These are phyloP conservation scores for Paecilomyces dactylethromorphus DNA, from an alignment of 2,329 filamentous ascomycete species.

Conservation along the genomic window DNA sequence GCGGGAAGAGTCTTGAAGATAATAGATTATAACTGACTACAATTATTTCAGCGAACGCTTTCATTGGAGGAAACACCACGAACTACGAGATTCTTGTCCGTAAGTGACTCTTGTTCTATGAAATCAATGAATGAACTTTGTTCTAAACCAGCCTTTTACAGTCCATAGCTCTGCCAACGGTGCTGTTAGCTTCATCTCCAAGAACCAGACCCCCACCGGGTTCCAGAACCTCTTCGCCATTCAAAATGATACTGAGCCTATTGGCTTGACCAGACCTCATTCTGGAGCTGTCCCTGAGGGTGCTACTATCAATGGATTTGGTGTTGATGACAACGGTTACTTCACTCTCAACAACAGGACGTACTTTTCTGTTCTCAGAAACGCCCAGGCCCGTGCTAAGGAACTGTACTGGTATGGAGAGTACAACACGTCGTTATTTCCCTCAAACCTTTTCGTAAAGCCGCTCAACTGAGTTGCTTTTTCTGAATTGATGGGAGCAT, in stretches of 20 bases:
- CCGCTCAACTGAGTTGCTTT: not conserved
- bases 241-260: not conserved
- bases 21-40: not conserved
- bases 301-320: slow-evolving; percentile 16
- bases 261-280: slow-evolving; percentile 20
- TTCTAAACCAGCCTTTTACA: not conserved
- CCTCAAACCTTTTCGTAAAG: not conserved
- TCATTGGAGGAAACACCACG: not conserved
- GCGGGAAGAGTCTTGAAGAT: slow-evolving; percentile 1
- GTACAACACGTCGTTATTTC: not conserved
- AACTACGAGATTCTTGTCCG: not conserved
- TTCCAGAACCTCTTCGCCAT: not conserved
- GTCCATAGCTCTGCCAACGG: not conserved
- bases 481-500: no score
- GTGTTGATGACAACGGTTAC: slow-evolving; percentile 17
- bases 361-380: slow-evolving; percentile 13
- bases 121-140: not conserved
- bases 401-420: not conserved
- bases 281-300: slow-evolving; percentile 18
- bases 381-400: not conserved
- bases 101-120: not conserved
- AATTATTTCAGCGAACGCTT: not conserved
- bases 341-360: slow-evolving; percentile 18
- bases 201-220: not conserved
- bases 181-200: not conserved